These are phyloP conservation scores for Bassia scoparia DNA, from an alignment of 148 eudicot genomes.

Conservation along the genomic window DNA sequence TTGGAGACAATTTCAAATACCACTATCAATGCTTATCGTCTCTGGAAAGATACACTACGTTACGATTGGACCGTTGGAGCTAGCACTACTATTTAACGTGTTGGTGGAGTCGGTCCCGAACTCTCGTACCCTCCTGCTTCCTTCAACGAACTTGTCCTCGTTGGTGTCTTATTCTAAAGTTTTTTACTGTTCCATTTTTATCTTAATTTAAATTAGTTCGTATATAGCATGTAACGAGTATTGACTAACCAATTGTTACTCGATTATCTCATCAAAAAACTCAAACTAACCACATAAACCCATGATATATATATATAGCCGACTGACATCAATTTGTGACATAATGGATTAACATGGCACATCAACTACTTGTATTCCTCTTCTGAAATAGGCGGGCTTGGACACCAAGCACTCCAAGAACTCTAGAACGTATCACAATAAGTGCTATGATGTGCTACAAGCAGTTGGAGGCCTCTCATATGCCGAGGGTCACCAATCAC, in stretches of 20 bases:
- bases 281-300: too few relatives aligned
- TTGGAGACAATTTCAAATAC: slow-evolving; percentile 57
- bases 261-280: too few relatives aligned
- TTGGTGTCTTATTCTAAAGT: slow-evolving; percentile 35
- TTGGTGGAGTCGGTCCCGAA: slow-evolving; percentile 62
- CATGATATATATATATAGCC: too few relatives aligned
- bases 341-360: not conserved
- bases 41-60: slow-evolving; percentile 75
- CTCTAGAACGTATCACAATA: slow-evolving; percentile 47
- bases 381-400: slow-evolving; percentile 63
- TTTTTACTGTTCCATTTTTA: too few relatives aligned
- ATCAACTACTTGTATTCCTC: not conserved
- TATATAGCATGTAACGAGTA: too few relatives aligned
- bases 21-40: slow-evolving; percentile 55
- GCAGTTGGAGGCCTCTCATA: slow-evolving; percentile 76
- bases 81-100: slow-evolving; percentile 62
- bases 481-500: slow-evolving; percentile 65
- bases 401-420: slow-evolving; percentile 71
- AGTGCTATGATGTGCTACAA: slow-evolving; percentile 60
- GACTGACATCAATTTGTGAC: not conserved
- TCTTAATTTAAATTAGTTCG: too few relatives aligned
- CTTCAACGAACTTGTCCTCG: slow-evolving; percentile 63
- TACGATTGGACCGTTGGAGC: slow-evolving; percentile 62
- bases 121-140: slow-evolving; percentile 62
- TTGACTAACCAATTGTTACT: too few relatives aligned